Percentiles rank a stretch among this genome's conserved stretches.
phyloP scores from a whole-genome alignment of 768 basidiomycete species.

The Exsudoporus frostii region DNA sequence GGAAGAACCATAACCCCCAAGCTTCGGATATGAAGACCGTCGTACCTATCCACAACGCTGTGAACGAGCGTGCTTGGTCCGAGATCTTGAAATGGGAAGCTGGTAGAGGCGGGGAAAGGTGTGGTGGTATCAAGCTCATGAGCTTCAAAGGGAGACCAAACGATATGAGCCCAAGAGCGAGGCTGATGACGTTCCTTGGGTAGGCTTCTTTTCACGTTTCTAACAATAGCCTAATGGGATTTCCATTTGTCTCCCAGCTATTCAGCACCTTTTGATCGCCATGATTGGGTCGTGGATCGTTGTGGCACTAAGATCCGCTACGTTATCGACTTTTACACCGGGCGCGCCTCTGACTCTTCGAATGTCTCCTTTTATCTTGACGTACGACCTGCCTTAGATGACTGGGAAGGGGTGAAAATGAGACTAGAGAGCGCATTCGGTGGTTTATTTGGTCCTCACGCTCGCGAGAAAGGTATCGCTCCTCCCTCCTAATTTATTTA shows the following conservation, averaged over 20 bases:
- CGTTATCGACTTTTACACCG: slow-evolving; percentile 98
- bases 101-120: slow-evolving; percentile 75
- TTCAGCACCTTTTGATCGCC: slow-evolving; percentile 90
- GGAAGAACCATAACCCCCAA: slow-evolving; percentile 89
- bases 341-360: slow-evolving; percentile 47
- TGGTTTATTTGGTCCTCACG: slow-evolving; percentile 29
- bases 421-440: slow-evolving; percentile 59
- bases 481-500: slow-evolving; percentile 13
- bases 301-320: slow-evolving; percentile 89
- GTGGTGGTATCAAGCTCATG: slow-evolving; percentile 78
- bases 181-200: slow-evolving; percentile 84
- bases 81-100: slow-evolving; percentile 82
- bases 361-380: slow-evolving; percentile 90
- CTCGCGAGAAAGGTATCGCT: slow-evolving; percentile 16
- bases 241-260: slow-evolving; percentile 52
- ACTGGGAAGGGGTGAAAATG: slow-evolving; percentile 91
- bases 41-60: slow-evolving; percentile 98
- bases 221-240: not conserved
- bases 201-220: slow-evolving; percentile 37
- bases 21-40: slow-evolving; percentile 91
- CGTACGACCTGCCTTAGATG: slow-evolving; percentile 90
- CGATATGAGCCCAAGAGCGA: slow-evolving; percentile 77
- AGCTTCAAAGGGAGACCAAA: slow-evolving; percentile 89
- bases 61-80: slow-evolving; percentile 91
- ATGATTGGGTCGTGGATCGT: slow-evolving; percentile 95